Evolutionary conservation across 371 early-diverging fungal genomes (phyloP), one percentile per base, ranked within the genome.

Genomic region (Dichotomocladium elegans): DNA sequence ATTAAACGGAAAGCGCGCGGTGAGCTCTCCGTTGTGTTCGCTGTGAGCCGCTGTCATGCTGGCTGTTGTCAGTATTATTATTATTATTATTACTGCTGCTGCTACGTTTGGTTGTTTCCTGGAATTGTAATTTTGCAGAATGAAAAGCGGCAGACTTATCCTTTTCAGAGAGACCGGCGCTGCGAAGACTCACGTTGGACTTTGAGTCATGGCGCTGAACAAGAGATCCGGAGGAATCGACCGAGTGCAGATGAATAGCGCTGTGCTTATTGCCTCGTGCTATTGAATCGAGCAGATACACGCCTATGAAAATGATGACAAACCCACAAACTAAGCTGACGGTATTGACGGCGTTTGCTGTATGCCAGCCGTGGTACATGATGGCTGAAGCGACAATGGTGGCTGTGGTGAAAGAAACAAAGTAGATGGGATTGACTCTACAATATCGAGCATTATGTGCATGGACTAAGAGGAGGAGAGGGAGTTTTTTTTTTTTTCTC

Each of bases 331-430:
- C 81, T 42, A 94, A 69, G 40, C 88, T 88, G 19, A 83, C 76
- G 35, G 91, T 74, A 57, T 91, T 80, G 12, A 82, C 84, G 15
- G 78, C 69, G 25, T 72, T 72, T 1, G 84, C 67, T 19, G 86
- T 82, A 56, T 83, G 76, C 63, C 92, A 88, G 19, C 93, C 93
- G 55, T 87, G 82, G 72, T 87, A 91, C 29, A 93, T 74, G 26
- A 91, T 82, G n/a, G 89, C 85, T 0, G 89, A 89, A 2, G 93
- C 93, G 12, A 85, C 59, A 46, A 93, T 88, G 7, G 94, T 93
- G 8, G 91, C 88, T 9, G 92, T 88, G 17, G 93, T 93, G 63
- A 93, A 93, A 53, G 87, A 83, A 19, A 92, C 93, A 62, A 91
- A 93, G 71, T 93, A 93, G 53, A 92, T 85, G 33, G 88, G 88